phyloP scores from a whole-genome alignment of 352 stramenopile genomes.

The Phytophthora pseudosyringae region DNA sequence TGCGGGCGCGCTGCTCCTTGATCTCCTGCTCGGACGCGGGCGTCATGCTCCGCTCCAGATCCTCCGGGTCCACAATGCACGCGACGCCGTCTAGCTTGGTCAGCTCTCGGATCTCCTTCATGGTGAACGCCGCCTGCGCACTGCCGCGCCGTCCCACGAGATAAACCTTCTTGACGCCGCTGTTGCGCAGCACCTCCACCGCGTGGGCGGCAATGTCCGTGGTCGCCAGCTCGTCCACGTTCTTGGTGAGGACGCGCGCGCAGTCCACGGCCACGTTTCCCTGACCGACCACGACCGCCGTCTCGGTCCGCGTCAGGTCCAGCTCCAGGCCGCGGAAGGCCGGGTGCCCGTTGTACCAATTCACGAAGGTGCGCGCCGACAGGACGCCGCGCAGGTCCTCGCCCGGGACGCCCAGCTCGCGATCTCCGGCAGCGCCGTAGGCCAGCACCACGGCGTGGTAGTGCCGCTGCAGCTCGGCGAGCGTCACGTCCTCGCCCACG shows the following conservation, averaged over 20 bases:
- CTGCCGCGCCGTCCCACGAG: slow-evolving; percentile 95
- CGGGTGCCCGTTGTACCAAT: slow-evolving; percentile 99
- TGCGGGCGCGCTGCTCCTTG: slow-evolving; percentile 77
- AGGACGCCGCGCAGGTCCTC: slow-evolving; percentile 83
- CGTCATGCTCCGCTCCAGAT: slow-evolving; percentile 90
- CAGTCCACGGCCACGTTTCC: slow-evolving; percentile 99
- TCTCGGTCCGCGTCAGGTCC: slow-evolving; percentile 57
- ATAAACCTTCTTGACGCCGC: slow-evolving; percentile 84
- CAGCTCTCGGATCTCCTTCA: slow-evolving; percentile 95
- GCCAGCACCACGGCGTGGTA: slow-evolving; percentile 97
- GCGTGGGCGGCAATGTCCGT: slow-evolving; percentile 94
- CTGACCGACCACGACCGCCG: slow-evolving; percentile 96
- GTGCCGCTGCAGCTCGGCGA: slow-evolving; percentile 86
- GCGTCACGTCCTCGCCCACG: slow-evolving; percentile 86
- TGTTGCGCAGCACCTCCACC: slow-evolving; percentile 83
- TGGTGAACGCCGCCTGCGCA: slow-evolving; percentile 97
- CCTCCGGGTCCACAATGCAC: slow-evolving; percentile 88
- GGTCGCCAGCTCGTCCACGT: slow-evolving; percentile 79
- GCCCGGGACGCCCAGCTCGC: slow-evolving; percentile 85
- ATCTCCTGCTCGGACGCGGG: slow-evolving; percentile 89
- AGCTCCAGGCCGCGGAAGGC: slow-evolving; percentile 89
- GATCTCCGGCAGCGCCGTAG: slow-evolving; percentile 95
- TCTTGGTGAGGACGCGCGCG: slow-evolving; percentile 95
- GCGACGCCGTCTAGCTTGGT: slow-evolving; percentile 80
- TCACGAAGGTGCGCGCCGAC: slow-evolving; percentile 95